Conservation (phyloP, 169 alveolate species). For the Cyclospora cayetanensis region DNA sequence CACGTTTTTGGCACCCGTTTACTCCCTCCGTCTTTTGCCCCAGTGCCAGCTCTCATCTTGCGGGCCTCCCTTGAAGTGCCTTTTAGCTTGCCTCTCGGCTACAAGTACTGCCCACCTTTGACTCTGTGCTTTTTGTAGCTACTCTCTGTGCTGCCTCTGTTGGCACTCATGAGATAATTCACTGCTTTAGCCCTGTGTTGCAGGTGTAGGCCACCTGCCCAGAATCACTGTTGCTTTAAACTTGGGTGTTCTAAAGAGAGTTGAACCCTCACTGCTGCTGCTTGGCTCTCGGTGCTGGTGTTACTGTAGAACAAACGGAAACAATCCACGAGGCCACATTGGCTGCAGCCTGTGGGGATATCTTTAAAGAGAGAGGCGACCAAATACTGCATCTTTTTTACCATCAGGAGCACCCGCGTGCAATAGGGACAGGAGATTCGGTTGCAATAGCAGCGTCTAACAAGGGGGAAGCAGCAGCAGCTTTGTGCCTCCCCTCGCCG, state of each 20-base stretch:
- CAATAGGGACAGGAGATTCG: not conserved
- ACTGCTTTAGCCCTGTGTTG: too few species aligned
- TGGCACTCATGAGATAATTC: not conserved
- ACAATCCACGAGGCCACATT: not conserved
- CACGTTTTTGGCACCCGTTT: too few species aligned
- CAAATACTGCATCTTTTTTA: not conserved
- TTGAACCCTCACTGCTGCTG: not conserved
- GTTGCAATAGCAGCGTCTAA: not conserved
- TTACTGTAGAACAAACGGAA: not conserved
- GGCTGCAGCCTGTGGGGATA: not conserved
- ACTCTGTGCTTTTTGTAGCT: not conserved
- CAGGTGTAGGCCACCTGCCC: not conserved
- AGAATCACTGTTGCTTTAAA: not conserved
- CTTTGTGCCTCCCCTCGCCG: not conserved
- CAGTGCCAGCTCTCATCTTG: too few species aligned
- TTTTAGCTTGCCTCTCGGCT: too few species aligned
- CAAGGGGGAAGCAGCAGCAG: not conserved
- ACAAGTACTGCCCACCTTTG: too few species aligned
- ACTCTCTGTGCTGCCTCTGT: not conserved
- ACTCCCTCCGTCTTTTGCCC: too few species aligned
- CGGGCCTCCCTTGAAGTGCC: too few species aligned
- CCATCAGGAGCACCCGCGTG: not conserved
- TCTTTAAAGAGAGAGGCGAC: not conserved
- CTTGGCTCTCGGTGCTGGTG: conserved; percentile 2
- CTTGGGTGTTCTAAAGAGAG: not conserved